A percentile compares a stretch with the other conserved stretches of the same genome.
Conservation (phyloP, 2,329 filamentous ascomycete genomes). For the Cladosporium cucumerinum region DNA sequence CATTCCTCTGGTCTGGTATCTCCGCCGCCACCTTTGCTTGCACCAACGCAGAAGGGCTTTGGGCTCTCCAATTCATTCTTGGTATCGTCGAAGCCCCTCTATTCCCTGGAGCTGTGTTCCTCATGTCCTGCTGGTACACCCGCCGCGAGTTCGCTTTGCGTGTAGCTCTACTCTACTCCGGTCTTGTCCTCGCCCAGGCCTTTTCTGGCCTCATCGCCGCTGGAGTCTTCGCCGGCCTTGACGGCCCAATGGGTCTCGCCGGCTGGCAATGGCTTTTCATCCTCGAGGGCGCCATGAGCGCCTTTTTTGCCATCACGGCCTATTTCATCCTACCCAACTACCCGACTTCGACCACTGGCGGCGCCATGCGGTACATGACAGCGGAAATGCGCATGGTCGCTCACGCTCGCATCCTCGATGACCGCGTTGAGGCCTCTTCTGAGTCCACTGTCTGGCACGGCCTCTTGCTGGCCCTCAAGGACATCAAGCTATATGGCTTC, state of each 20-base stretch:
- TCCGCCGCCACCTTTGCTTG: constrained; percentile 31
- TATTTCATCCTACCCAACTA: constrained; percentile 66
- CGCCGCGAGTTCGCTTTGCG: constrained; percentile 22
- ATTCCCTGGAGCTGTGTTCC: constrained; percentile 17
- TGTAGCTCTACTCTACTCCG: constrained; percentile 15
- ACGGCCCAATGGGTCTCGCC: constrained; percentile 27
- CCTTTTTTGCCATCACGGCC: constrained; percentile 56
- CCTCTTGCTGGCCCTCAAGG: constrained; percentile 12
- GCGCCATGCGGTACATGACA: constrained; percentile 47
- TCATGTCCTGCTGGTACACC: constrained; percentile 41
- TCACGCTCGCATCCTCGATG: constrained; percentile 25
- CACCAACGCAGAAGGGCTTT: constrained; percentile 45
- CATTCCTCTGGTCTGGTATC: constrained; percentile 42
- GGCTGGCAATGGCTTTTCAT: constrained; percentile 17
- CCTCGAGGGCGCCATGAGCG: constrained; percentile 40
- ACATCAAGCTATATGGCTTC: constrained; percentile 10
- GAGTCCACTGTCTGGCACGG: constrained; percentile 37
- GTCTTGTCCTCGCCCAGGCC: constrained; percentile 23
- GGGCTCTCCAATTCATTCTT: constrained; percentile 32
- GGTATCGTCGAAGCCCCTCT: constrained; percentile 19
- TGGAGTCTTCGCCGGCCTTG: constrained; percentile 13
- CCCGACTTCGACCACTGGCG: constrained; percentile 48
- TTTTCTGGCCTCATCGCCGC: constrained; percentile 13
- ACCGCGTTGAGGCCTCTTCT: constrained; percentile 49
- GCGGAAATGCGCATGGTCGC: constrained; percentile 37